These are phyloP conservation scores for Cryptomeria japonica DNA, from an alignment of 75 land plant species.

Conservation along the genomic window DNA sequence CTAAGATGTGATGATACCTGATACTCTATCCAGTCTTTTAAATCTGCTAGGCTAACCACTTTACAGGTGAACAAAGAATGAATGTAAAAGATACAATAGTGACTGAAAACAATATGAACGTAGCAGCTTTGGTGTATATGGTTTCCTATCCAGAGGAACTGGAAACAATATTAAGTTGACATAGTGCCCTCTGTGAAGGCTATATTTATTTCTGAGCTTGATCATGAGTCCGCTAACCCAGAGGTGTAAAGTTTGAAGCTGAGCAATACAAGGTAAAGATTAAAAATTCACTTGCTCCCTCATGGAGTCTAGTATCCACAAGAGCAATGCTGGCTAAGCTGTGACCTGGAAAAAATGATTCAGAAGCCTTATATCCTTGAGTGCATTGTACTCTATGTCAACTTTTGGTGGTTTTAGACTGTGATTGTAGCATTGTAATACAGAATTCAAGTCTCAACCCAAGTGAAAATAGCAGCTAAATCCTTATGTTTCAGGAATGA, in stretches of 20 bases:
- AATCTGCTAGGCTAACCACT: slow-evolving; percentile 1
- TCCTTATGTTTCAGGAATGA: not conserved
- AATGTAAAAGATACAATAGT: not conserved
- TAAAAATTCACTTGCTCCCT: not conserved
- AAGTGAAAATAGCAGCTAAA: not conserved
- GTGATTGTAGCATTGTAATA: not conserved
- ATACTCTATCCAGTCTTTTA: slow-evolving; percentile 8
- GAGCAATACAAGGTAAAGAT: not conserved
- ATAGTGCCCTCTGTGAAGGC: not conserved
- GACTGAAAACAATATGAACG: not conserved
- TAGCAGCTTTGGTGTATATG: not conserved
- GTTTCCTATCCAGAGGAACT: not conserved
- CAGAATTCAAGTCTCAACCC: not conserved
- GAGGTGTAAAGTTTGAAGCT: too few species aligned
- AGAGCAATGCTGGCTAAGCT: not conserved
- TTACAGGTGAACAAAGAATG: not conserved
- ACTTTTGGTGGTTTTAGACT: not conserved
- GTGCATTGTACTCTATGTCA: not conserved
- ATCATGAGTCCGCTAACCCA: too few species aligned
- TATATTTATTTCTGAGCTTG: too few species aligned
- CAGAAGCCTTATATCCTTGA: not conserved
- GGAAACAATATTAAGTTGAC: not conserved
- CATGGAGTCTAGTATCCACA: not conserved
- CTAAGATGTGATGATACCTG: slow-evolving; percentile 62
- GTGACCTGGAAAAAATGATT: not conserved